phyloP scores from a whole-genome alignment of 2,329 filamentous ascomycete genomes.

The Neonectria neomacrospora region DNA sequence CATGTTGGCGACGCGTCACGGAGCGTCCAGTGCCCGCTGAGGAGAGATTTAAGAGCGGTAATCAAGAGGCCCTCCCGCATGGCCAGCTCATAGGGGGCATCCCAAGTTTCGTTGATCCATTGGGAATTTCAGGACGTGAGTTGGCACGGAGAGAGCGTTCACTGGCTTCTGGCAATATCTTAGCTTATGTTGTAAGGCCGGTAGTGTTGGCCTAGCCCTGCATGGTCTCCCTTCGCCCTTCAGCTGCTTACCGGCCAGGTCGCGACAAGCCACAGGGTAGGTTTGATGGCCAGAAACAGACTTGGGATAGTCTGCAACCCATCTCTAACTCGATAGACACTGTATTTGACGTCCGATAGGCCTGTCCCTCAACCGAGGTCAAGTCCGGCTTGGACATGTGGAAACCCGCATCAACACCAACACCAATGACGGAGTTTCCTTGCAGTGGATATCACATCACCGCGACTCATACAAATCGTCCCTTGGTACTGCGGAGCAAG shows the following conservation, averaged over 20 bases:
- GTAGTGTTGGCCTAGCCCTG: background rate
- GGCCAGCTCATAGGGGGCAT: background rate
- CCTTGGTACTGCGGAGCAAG: no score
- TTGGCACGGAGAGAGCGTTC: background rate
- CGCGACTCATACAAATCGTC: no score
- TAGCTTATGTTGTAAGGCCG: background rate
- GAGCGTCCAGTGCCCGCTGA: background rate
- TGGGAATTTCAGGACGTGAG: background rate
- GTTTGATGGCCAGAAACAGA: background rate
- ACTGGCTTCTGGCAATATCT: background rate
- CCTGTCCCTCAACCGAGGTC: no score
- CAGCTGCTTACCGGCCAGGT: background rate
- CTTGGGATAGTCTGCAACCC: background rate
- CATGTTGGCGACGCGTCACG: background rate
- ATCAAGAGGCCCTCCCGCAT: background rate
- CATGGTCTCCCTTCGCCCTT: background rate
- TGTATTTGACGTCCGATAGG: no score
- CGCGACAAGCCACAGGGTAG: slow-evolving; percentile 5
- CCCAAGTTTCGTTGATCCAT: background rate
- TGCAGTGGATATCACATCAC: no score
- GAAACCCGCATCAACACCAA: no score
- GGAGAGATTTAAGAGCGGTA: background rate
- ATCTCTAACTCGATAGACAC: no score
- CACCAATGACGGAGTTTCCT: no score
- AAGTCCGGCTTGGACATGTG: no score